Conservation (phyloP, 2,329 filamentous ascomycete species). For the Didymella exigua region DNA sequence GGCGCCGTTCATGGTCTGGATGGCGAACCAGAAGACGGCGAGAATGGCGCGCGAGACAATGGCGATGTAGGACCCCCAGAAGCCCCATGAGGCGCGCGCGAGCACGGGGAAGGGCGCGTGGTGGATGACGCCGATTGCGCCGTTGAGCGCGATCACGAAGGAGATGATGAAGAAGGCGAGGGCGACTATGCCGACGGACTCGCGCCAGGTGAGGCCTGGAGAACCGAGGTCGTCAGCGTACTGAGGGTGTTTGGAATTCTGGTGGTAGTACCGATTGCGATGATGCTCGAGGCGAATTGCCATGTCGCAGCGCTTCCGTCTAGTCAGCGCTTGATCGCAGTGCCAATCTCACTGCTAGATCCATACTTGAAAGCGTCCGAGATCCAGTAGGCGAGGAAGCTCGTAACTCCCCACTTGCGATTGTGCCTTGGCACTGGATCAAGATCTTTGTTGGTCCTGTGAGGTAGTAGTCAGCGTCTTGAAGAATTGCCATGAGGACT, state of each 20-base stretch:
- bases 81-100: constrained; percentile 62
- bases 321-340: not conserved
- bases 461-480: not conserved
- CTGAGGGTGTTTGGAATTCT: not conserved
- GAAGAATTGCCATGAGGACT: not conserved
- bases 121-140: constrained; percentile 55
- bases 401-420: constrained; percentile 55
- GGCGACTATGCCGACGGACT: constrained; percentile 60
- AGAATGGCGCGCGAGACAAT: constrained; percentile 61
- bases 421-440: constrained; percentile 54
- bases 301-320: constrained; percentile 55
- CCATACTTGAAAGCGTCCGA: constrained; percentile 57
- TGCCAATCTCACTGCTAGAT: not conserved
- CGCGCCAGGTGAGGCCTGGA: constrained; percentile 59
- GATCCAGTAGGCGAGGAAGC: constrained; percentile 59
- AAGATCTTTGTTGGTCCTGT: constrained; percentile 56
- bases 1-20: constrained; percentile 68
- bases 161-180: constrained; percentile 60
- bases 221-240: not conserved
- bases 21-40: constrained; percentile 68
- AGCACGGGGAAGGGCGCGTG: constrained; percentile 64
- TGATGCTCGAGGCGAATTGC: constrained; percentile 54
- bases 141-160: constrained; percentile 66
- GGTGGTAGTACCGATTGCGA: constrained; percentile 40
- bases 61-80: constrained; percentile 62